Evolutionary conservation across 495 filamentous ascomycete species (phyloP), one percentile per base, ranked within the genome.

Genomic region (Pyrenula massariospora): DNA sequence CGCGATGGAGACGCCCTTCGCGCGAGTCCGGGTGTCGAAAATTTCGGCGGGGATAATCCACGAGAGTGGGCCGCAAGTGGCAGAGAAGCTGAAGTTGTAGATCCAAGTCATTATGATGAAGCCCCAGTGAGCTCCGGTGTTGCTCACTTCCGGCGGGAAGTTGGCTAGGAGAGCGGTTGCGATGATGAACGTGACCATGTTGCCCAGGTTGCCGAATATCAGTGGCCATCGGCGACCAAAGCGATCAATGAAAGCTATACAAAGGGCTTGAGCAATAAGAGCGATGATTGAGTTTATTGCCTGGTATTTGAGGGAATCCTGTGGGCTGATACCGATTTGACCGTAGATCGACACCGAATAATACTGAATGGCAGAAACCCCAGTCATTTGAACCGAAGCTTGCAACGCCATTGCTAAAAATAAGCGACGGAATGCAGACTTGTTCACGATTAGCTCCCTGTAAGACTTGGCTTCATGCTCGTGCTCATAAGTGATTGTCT

Each of bases 41-140:
- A 87, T 80, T 60, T 87, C 84, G 19, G 84, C 82, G 0, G 84
- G 83, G 54, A 87, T 83, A 57, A 87, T 85, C 83, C 73, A 70
- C 0, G 67, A 66, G 0, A 87, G 68, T 0, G 84, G 83, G 20
- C 84, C 84, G 54, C 80, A 84, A 12, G 82, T 81, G 49, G 74
- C 73, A 2, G 76, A 81, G 73, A 86, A 87, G 22, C 74, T 80
- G 69, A 86, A 80, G 63, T 87, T 86, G 70, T 81, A 87, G 1
- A 86, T 61, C 83, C 83, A 86, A 23, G 83, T 86, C 54, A 83
- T 80, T 56, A 86, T 78, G 59, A 87, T 87, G 65, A 88, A 89
- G 2, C 80, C 85, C 81, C 85, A 87, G 24, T 80, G 76, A n/a
- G 84, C 84, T 22, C 72, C 73, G 48, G 64, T 66, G 66, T 82